Conservation (phyloP, 352 stramenopile genomes). For the Phytophthora pistaciae region DNA sequence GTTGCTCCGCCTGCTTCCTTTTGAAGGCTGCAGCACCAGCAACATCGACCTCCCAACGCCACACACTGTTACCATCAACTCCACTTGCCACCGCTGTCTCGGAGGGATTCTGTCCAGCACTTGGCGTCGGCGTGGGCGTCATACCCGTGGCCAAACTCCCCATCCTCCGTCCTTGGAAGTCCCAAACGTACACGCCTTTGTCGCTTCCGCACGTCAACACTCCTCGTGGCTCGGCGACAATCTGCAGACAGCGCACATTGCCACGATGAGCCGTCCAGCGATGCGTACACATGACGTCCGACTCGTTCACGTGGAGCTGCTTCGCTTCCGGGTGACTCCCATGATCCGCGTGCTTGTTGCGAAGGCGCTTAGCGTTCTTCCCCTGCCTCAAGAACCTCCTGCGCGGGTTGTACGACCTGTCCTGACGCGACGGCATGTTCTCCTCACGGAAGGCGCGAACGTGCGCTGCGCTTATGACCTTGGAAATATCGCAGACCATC, state of each 20-base stretch:
- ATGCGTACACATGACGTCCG: constrained; percentile 49
- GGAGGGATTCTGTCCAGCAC: background rate
- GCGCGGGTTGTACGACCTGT: constrained; percentile 76
- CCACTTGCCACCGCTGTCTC: background rate
- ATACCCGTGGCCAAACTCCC: constrained; percentile 42
- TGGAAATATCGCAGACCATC: constrained; percentile 61
- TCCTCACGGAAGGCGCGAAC: constrained; percentile 65
- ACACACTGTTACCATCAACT: constrained; percentile 19
- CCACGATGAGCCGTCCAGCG: constrained; percentile 68
- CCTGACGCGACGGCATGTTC: constrained; percentile 61
- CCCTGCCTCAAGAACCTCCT: constrained; percentile 74
- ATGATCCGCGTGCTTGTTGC: constrained; percentile 32
- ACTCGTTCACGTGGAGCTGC: constrained; percentile 30
- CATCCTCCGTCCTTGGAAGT: constrained; percentile 50
- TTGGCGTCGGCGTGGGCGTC: constrained; percentile 2
- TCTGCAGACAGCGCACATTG: constrained; percentile 54
- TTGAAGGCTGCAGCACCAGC: constrained; percentile 46
- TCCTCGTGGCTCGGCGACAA: constrained; percentile 66
- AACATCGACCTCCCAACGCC: constrained; percentile 65
- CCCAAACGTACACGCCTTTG: constrained; percentile 69
- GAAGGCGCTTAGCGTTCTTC: constrained; percentile 66
- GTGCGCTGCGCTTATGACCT: constrained; percentile 47
- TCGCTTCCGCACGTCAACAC: constrained; percentile 77
- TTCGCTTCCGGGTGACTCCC: constrained; percentile 17
- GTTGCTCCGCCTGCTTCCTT: constrained; percentile 53